Base-by-base conservation (phyloP, 2,329 filamentous ascomycete species). In the Colletotrichum filicis region DNA sequence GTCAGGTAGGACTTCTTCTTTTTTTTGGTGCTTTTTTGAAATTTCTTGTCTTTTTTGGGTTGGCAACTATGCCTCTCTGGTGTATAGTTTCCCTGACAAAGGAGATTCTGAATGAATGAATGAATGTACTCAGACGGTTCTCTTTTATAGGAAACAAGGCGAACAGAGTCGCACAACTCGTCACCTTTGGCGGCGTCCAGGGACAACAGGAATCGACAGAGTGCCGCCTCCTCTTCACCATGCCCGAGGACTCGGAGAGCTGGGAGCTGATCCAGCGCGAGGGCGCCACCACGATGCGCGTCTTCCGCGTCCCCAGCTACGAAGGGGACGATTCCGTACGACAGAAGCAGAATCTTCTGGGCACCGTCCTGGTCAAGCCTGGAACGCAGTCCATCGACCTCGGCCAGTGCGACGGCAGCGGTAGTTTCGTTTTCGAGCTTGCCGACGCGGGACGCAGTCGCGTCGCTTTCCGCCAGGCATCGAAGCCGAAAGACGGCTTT, bases 261-360 rank as follows among this genome's bases (percentile, higher is more conserved):
- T 74, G 71, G 71, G 68, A 72, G 32, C 71, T 74, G 68, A 67
- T 74, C 62, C 71, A 74, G 62, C 68, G 57, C 68, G 71, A 74
- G 71, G 71, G 71, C 49, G n/a, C n/a, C 57, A 30, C 68, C 35
- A 28, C 63, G 11, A 42, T 74, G 61, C 35, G 58, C 26, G 71
- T 74, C 16, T 74, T 66, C 59, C 49, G 58, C 30, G 37, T 72
- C 52, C 62, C 67, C 26, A 30, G n/a, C 22, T 12, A 62, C 9
- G 32, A 42, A n/a, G 66, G 28, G 46, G 62, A 60, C 24, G 62
- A 67, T 30, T 49, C 49, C n/a, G 37, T 59, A 5, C 66, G 35
- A 9, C 57, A 42, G 30, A 58, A 63, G 71, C 32, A 30, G n/a
- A 57, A 73, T 22, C 62, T 67, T 26, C 35, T 74, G 12, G 57